phyloP scores from a whole-genome alignment of 2,329 filamentous ascomycete species.

The Calonectria henricotiae region DNA sequence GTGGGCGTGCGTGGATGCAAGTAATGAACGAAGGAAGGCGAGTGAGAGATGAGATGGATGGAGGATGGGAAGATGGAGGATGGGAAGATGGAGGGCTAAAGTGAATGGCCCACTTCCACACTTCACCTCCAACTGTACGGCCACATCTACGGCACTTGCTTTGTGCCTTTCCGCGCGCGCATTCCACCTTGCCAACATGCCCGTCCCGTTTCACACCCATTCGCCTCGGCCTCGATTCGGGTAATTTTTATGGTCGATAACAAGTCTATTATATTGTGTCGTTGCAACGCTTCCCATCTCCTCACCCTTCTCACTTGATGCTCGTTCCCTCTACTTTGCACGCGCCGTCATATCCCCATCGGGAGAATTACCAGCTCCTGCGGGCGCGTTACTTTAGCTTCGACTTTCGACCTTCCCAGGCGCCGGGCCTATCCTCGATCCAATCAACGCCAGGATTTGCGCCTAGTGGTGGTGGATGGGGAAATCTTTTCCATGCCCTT shows the following conservation, averaged over 20 bases:
- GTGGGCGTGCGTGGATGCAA: slow-evolving; percentile 2
- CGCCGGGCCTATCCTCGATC: slow-evolving; percentile 39
- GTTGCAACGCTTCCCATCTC: not conserved
- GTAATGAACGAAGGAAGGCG: slow-evolving; percentile 9
- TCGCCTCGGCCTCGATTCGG: slow-evolving; percentile 15
- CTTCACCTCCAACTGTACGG: not conserved
- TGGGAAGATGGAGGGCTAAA: slow-evolving; percentile 7
- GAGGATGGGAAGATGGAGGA: slow-evolving; percentile 11
- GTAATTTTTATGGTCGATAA: slow-evolving; percentile 2
- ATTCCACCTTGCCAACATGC: slow-evolving; percentile 10
- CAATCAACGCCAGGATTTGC: slow-evolving; percentile 45
- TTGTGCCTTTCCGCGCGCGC: slow-evolving; percentile 1
- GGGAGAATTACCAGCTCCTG: slow-evolving; percentile 9
- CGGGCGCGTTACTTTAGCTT: slow-evolving; percentile 26
- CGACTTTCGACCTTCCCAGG: slow-evolving; percentile 38
- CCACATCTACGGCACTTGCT: slow-evolving; percentile 10
- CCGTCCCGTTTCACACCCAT: slow-evolving; percentile 34
- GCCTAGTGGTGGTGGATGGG: slow-evolving; percentile 48
- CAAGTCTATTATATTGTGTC: not conserved
- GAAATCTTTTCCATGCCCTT: slow-evolving; percentile 39
- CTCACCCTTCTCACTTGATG: not conserved
- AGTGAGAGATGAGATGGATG: slow-evolving; percentile 15
- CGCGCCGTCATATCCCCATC: slow-evolving; percentile 2
- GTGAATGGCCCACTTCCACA: slow-evolving; percentile 17
- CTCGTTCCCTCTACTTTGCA: not conserved